These are phyloP conservation scores for Leccinellum luteum DNA, from an alignment of 768 basidiomycete genomes.

Conservation along the genomic window DNA sequence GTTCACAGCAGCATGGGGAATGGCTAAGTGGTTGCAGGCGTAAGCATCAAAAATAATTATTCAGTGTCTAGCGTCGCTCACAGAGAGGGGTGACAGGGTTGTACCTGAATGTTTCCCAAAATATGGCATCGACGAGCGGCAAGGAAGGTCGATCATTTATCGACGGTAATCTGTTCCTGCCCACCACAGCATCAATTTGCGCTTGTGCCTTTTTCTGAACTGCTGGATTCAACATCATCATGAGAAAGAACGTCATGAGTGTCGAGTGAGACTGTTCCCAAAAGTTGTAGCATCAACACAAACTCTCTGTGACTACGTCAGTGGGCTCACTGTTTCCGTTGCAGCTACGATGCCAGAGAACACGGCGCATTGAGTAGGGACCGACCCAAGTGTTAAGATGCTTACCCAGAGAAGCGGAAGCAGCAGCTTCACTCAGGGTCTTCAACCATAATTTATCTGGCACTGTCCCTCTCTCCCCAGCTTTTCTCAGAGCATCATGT, in stretches of 20 bases:
- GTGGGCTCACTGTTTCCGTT: not conserved
- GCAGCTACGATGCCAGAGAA: not conserved
- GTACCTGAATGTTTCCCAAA: constrained; percentile 3
- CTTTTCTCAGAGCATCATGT: constrained; percentile 1
- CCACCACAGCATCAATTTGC: constrained; percentile 9
- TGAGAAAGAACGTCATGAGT: constrained; percentile 5
- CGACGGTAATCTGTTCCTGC: constrained; percentile 3
- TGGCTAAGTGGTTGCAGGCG: not conserved
- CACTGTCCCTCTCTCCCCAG: not conserved
- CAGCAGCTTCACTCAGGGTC: constrained; percentile 5
- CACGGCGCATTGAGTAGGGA: not conserved
- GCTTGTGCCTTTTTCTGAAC: constrained; percentile 9
- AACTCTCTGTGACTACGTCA: not conserved
- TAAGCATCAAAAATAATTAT: not conserved
- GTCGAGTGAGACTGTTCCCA: not conserved
- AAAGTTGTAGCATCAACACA: not conserved
- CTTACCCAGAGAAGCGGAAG: constrained; percentile 10
- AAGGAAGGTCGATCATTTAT: constrained; percentile 9
- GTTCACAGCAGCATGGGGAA: constrained; percentile 30
- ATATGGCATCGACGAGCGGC: constrained; percentile 8
- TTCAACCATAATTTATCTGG: constrained; percentile 4
- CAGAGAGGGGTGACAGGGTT: not conserved
- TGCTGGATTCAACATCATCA: constrained; percentile 6
- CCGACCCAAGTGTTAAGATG: not conserved
- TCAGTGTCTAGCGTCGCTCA: not conserved